A percentile compares a stretch with the other conserved stretches of the same genome.
These are phyloP conservation scores for Eutypella sp. DNA, from an alignment of 2,329 filamentous ascomycete genomes.

Conservation along the genomic window DNA sequence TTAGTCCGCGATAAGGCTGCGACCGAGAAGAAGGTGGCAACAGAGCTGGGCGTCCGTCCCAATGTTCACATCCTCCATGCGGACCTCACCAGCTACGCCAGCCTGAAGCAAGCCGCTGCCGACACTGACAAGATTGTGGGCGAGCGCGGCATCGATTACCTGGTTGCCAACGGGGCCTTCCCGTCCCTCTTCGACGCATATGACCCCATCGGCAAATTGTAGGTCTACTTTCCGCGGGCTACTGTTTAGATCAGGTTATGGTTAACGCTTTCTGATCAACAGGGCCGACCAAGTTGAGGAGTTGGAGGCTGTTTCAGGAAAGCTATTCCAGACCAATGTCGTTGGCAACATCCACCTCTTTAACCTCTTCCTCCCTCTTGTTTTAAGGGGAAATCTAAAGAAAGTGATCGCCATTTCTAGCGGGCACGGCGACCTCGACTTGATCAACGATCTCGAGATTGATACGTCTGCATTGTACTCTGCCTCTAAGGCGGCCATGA, in stretches of 20 bases:
- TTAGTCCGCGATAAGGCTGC: constrained; percentile 40
- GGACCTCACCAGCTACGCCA: constrained; percentile 35
- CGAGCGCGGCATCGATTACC: constrained; percentile 39
- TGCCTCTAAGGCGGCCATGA: constrained; percentile 32
- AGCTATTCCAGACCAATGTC: constrained; percentile 41
- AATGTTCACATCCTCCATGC: constrained; percentile 42
- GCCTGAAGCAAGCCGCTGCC: constrained; percentile 28
- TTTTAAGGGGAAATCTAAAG: constrained; percentile 44
- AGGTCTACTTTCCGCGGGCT: not conserved
- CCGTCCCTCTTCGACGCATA: constrained; percentile 25
- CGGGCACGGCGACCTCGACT: constrained; percentile 37
- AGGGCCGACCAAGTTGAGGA: constrained; percentile 25
- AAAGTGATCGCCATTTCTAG: constrained; percentile 47
- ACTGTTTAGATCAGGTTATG: not conserved
- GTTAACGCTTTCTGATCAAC: constrained; percentile 2
- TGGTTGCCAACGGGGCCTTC: constrained; percentile 45
- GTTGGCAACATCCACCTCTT: constrained; percentile 46
- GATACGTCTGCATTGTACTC: constrained; percentile 28
- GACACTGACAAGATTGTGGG: constrained; percentile 23
- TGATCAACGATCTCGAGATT: constrained; percentile 18
- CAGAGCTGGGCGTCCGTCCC: constrained; percentile 29
- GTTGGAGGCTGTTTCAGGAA: constrained; percentile 26
- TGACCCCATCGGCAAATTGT: constrained; percentile 9
- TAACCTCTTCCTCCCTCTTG: constrained; percentile 46
- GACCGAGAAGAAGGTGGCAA: constrained; percentile 36